A percentile compares a stretch with the other conserved stretches of the same genome.
These are phyloP conservation scores for Dothideomycetidae sp. DNA, from an alignment of 2,329 filamentous ascomycete species.

Conservation along the genomic window DNA sequence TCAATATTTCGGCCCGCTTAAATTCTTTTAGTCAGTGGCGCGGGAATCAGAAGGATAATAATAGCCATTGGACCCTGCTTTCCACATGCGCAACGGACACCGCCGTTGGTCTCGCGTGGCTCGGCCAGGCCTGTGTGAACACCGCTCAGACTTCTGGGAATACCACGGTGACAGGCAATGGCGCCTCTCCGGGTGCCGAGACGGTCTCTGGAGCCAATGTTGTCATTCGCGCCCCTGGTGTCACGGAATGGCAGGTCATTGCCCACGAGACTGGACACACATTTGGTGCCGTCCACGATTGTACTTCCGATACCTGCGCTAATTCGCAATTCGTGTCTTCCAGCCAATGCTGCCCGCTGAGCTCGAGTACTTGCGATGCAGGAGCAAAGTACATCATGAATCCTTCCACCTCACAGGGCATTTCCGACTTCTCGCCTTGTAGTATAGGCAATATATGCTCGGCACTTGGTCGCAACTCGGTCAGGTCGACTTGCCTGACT, in stretches of 20 bases:
- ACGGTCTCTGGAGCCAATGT: conserved; percentile 79
- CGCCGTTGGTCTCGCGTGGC: conserved; percentile 85
- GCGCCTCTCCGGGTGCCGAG: conserved; percentile 38
- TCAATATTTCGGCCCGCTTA: conserved; percentile 60
- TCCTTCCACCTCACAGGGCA: conserved; percentile 60
- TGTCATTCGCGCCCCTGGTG: conserved; percentile 54
- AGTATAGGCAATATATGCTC: conserved; percentile 89
- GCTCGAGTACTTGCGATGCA: conserved; percentile 54
- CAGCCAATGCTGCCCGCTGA: conserved; percentile 71
- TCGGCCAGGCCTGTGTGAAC: conserved; percentile 69
- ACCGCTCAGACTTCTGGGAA: conserved; percentile 37
- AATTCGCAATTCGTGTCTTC: conserved; percentile 45
- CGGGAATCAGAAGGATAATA: conserved; percentile 58
- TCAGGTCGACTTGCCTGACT: conserved; percentile 64
- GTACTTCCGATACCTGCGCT: conserved; percentile 51
- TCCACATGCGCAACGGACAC: conserved; percentile 67
- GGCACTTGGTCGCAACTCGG: conserved; percentile 60
- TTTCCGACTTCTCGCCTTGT: conserved; percentile 74
- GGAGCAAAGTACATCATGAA: conserved; percentile 86
- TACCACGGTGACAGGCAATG: conserved; percentile 25
- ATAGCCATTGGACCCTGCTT: conserved; percentile 87
- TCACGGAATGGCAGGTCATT: conserved; percentile 86
- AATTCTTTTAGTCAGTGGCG: conserved; percentile 85
- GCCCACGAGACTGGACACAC: conserved; percentile 91
- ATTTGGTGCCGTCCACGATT: conserved; percentile 93